Conservation (phyloP, 1,284 basidiomycete genomes). For the Naganishia sp. region DNA sequence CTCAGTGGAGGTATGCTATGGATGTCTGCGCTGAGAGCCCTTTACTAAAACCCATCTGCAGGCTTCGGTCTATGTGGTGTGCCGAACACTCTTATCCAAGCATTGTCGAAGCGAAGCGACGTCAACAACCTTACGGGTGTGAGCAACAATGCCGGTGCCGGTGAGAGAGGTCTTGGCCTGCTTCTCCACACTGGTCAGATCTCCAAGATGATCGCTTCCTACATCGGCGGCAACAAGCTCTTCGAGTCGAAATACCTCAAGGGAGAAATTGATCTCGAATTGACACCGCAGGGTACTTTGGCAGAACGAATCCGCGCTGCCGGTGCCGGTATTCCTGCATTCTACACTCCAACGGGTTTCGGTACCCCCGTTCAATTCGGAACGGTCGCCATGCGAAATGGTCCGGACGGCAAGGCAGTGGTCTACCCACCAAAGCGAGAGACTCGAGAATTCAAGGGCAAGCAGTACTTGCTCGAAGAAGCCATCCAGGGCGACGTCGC, state of each 20-base stretch:
- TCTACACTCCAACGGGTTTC: constrained; percentile 89
- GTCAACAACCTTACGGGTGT: constrained; percentile 71
- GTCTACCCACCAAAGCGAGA: constrained; percentile 65
- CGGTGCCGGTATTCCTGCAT: constrained; percentile 89
- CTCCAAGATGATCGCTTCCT: constrained; percentile 66
- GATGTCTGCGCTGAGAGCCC: too few species aligned
- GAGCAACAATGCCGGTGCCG: constrained; percentile 80
- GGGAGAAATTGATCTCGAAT: constrained; percentile 77
- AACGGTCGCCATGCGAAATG: constrained; percentile 72
- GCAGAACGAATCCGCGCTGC: constrained; percentile 86
- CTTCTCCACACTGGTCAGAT: constrained; percentile 73
- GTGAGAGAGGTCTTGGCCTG: constrained; percentile 70
- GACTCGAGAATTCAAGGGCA: constrained; percentile 71
- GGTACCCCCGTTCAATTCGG: constrained; percentile 70
- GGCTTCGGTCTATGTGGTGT: constrained; percentile 36
- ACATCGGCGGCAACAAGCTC: constrained; percentile 44
- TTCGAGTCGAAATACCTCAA: constrained; percentile 65
- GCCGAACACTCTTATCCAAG: constrained; percentile 71
- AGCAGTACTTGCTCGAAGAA: constrained; percentile 78
- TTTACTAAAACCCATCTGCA: not conserved
- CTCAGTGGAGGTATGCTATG: constrained; percentile 67
- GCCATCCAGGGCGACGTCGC: constrained; percentile 82
- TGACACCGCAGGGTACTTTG: constrained; percentile 68
- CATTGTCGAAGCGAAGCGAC: constrained; percentile 68
- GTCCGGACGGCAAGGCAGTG: constrained; percentile 44